A percentile compares a stretch with the other conserved stretches of the same genome.
phyloP scores from a whole-genome alignment of 75 land plant species.

The Picea glauca region DNA sequence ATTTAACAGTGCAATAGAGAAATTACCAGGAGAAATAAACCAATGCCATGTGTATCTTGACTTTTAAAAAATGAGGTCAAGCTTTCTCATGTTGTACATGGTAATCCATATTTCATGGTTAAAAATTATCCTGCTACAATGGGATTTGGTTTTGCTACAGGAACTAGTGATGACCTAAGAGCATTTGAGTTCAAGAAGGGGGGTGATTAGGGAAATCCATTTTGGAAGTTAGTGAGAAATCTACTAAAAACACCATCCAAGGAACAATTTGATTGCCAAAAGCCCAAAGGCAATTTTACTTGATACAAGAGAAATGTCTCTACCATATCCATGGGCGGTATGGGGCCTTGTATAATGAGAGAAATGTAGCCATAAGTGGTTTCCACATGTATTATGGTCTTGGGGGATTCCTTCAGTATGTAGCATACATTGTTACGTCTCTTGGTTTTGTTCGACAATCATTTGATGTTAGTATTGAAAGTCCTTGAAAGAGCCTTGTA shows the following conservation, averaged over 20 bases:
- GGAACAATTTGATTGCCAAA: constrained; percentile 69
- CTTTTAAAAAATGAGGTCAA: constrained; percentile 64
- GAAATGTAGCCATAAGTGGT: constrained; percentile 76
- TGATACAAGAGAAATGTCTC: constrained; percentile 91
- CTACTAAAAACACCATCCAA: constrained; percentile 67
- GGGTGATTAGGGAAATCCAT: constrained; percentile 86
- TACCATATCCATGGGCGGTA: constrained; percentile 96
- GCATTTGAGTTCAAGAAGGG: constrained; percentile 98
- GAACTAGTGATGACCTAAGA: constrained; percentile 97
- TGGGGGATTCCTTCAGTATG: constrained; percentile 75
- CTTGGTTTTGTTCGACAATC: constrained; percentile 74
- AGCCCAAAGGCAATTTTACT: constrained; percentile 89
- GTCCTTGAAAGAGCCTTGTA: no score
- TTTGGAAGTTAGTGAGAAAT: constrained; percentile 81
- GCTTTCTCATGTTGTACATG: constrained; percentile 34
- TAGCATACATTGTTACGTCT: constrained; percentile 62
- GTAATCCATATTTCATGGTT: constrained; percentile 19
- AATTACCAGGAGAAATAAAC: constrained; percentile 62
- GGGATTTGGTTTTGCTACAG: constrained; percentile 96
- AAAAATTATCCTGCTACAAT: constrained; percentile 93
- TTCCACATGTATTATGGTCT: constrained; percentile 81
- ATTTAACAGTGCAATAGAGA: constrained; percentile 65
- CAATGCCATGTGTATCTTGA: constrained; percentile 74
- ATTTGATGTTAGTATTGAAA: constrained; percentile 57
- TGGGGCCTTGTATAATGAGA: constrained; percentile 63